These are phyloP conservation scores for Leucocoprinus birnbaumii DNA, from an alignment of 768 basidiomycete species.

Conservation along the genomic window DNA sequence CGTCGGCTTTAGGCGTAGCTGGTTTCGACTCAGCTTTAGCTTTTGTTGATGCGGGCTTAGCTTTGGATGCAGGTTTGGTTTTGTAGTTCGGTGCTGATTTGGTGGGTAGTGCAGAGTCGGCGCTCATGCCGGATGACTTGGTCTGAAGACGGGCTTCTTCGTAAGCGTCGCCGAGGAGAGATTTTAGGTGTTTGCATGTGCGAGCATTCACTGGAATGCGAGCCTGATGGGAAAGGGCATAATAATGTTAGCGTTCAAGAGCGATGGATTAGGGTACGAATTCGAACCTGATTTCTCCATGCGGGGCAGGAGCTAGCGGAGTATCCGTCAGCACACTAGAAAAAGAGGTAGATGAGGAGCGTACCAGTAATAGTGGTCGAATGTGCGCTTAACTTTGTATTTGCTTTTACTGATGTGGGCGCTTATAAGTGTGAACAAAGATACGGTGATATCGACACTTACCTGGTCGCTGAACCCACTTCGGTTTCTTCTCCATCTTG, in stretches of 20 bases:
- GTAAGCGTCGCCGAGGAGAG: slow-evolving; percentile 38
- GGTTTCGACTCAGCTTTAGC: slow-evolving; percentile 8
- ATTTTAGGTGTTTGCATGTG: slow-evolving; percentile 41
- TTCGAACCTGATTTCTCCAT: slow-evolving; percentile 18
- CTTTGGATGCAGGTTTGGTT: slow-evolving; percentile 14
- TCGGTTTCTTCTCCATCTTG: slow-evolving; percentile 47
- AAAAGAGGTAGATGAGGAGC: neutral
- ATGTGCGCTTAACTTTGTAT: slow-evolving; percentile 35
- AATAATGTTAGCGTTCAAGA: neutral
- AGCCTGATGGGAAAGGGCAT: neutral
- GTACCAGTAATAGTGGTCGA: slow-evolving; percentile 40
- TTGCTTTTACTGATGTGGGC: slow-evolving; percentile 22
- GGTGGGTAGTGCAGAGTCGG: neutral
- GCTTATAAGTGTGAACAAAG: neutral
- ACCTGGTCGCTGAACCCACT: slow-evolving; percentile 40
- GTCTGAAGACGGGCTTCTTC: slow-evolving; percentile 20
- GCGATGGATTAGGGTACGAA: neutral
- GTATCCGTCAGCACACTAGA: neutral
- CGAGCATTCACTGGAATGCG: slow-evolving; percentile 34
- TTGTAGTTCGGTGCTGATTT: neutral
- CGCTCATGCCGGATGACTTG: neutral
- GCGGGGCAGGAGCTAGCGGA: neutral
- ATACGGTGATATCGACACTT: neutral
- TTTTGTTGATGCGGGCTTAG: slow-evolving; percentile 14
- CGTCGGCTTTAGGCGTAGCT: neutral